Evolutionary conservation across 768 basidiomycete species (phyloP).

Genomic region (Rhodocollybia butyracea): DNA sequence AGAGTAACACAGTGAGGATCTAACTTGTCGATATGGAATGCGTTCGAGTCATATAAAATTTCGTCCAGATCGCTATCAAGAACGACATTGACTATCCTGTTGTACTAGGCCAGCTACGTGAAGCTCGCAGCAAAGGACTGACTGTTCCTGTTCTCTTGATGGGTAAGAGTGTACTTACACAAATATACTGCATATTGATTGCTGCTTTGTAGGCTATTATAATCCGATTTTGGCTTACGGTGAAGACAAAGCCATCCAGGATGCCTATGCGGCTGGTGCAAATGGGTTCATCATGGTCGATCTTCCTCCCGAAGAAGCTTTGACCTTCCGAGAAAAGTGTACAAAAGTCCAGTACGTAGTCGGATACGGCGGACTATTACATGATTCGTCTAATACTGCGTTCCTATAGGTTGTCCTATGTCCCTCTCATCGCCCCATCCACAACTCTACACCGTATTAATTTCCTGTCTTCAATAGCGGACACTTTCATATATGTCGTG

Average conservation of each 20-base stretch:
- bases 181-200: background rate
- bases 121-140: conserved; percentile 80
- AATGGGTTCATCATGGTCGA: conserved; percentile 99
- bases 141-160: conserved; percentile 88
- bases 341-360: conserved; percentile 65
- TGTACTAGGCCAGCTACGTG: conserved; percentile 69
- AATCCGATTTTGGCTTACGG: conserved; percentile 95
- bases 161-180: conserved; percentile 49
- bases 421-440: conserved; percentile 93
- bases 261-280: conserved; percentile 86
- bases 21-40: background rate
- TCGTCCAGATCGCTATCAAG: conserved; percentile 79
- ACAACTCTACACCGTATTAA: conserved; percentile 85
- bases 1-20: conserved; percentile 86
- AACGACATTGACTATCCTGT: conserved; percentile 75
- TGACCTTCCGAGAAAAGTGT: conserved; percentile 88
- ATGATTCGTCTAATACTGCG: conserved; percentile 4
- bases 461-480: conserved; percentile 90
- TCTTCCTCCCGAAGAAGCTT: conserved; percentile 94
- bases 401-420: conserved; percentile 75
- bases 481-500: conserved; percentile 98
- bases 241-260: conserved; percentile 90
- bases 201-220: conserved; percentile 76
- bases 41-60: too few species aligned
- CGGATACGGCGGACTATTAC: background rate